These are phyloP conservation scores for Uncinocarpus reesii DNA, from an alignment of 2,329 filamentous ascomycete genomes.

Conservation along the genomic window DNA sequence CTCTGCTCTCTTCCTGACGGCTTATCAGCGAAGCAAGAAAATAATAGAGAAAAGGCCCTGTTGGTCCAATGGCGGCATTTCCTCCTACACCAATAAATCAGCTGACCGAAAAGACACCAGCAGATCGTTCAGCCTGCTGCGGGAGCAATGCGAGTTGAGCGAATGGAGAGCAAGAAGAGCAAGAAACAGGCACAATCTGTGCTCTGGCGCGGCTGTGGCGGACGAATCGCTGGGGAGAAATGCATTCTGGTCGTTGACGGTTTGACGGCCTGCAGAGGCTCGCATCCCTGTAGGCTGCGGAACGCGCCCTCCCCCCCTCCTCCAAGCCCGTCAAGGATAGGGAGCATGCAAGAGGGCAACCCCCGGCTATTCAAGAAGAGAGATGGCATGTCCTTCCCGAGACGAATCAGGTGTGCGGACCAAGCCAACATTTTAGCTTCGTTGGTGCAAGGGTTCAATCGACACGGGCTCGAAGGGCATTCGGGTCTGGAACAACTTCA, in stretches of 20 bases:
- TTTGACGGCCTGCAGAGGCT: constrained; percentile 13
- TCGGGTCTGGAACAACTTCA: constrained; percentile 9
- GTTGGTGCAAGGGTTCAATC: constrained; percentile 2
- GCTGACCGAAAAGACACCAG: constrained; percentile 23
- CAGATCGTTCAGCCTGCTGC: constrained; percentile 19
- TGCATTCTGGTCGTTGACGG: constrained; percentile 9
- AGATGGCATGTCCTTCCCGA: not conserved
- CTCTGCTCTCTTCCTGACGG: constrained; percentile 1
- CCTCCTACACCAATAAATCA: constrained; percentile 21
- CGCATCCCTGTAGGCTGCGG: constrained; percentile 9
- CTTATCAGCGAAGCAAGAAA: constrained; percentile 5
- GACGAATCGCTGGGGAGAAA: constrained; percentile 16
- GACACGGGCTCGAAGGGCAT: constrained; percentile 10
- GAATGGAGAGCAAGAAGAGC: constrained; percentile 16
- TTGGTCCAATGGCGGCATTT: constrained; percentile 19
- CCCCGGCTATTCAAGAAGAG: constrained; percentile 8
- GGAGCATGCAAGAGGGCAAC: not conserved
- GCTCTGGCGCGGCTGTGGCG: constrained; percentile 17
- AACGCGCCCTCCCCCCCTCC: not conserved
- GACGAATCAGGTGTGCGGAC: constrained; percentile 14
- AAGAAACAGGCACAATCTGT: constrained; percentile 11
- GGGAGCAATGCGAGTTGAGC: constrained; percentile 17
- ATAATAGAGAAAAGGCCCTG: constrained; percentile 12
- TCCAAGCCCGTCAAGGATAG: not conserved
- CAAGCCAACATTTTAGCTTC: constrained; percentile 6